phyloP scores from a whole-genome alignment of 441 rosid genomes.

The Corymbia citriodora region DNA sequence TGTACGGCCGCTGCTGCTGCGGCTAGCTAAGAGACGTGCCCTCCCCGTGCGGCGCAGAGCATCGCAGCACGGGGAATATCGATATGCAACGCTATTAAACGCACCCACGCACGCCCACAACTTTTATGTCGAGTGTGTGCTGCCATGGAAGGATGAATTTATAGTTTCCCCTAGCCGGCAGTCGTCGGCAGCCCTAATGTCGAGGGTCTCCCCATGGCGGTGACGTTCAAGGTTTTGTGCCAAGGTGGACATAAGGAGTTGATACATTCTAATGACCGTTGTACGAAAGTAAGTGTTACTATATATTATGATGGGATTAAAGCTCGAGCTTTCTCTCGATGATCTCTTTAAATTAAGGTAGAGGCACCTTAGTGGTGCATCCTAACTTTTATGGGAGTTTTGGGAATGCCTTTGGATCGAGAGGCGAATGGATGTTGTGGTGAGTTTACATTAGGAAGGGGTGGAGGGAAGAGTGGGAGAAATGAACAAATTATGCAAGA shows the following conservation, averaged over 20 bases:
- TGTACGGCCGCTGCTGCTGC: not conserved
- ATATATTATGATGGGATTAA: accelerated
- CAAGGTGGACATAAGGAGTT: not conserved
- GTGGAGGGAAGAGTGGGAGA: not conserved
- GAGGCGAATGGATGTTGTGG: not conserved
- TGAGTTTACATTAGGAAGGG: not conserved
- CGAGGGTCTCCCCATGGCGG: not conserved
- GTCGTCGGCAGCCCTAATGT: not conserved
- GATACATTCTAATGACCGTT: accelerated
- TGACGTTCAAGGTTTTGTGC: not conserved
- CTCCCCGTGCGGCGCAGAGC: not conserved
- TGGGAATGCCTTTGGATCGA: not conserved
- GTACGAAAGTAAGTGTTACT: accelerated
- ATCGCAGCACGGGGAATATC: not conserved
- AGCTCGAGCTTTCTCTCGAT: not conserved
- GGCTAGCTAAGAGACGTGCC: not conserved
- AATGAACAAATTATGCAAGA: not conserved
- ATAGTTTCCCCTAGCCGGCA: not conserved
- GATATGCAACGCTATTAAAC: not conserved
- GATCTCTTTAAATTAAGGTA: not conserved
- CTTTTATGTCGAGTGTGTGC: not conserved
- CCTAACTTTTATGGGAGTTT: not conserved
- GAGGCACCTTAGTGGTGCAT: not conserved
- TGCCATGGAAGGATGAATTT: not conserved
- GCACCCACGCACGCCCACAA: accelerated